Evolutionary conservation across 179 eudicot genomes (phyloP).

Genomic region (Vitellaria paradoxa): DNA sequence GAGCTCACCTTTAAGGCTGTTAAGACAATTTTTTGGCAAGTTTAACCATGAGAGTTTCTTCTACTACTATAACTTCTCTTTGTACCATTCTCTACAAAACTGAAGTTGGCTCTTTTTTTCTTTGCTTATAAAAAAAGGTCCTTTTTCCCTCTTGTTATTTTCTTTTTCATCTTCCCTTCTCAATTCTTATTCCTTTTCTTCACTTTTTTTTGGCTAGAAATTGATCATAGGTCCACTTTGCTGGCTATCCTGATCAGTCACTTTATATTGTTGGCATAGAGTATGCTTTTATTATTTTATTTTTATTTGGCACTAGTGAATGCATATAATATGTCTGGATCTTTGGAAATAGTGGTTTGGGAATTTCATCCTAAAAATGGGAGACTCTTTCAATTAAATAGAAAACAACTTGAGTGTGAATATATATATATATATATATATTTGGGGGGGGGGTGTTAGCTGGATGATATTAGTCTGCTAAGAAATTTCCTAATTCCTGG

Average conservation of each 20-base stretch:
- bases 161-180: not conserved
- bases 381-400: not conserved
- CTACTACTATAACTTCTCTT: not conserved
- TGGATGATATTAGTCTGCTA: not conserved
- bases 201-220: not conserved
- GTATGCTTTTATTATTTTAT: not conserved
- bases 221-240: not conserved
- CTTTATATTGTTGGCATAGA: not conserved
- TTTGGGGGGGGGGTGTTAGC: not conserved
- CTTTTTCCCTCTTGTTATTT: not conserved
- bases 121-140: no score
- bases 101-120: no score
- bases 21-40: no score
- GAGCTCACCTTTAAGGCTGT: not conserved
- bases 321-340: not conserved
- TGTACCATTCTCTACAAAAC: not conserved
- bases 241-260: not conserved
- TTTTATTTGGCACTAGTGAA: not conserved
- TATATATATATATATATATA: no score
- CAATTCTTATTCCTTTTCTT: not conserved
- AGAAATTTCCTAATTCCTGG: not conserved
- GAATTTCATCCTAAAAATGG: not conserved
- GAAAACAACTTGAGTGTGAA: no score
- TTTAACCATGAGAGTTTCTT: not conserved
- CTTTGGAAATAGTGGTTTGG: not conserved